These are phyloP conservation scores for Boletus austroedulis DNA, from an alignment of 1,284 basidiomycete species.

Conservation along the genomic window DNA sequence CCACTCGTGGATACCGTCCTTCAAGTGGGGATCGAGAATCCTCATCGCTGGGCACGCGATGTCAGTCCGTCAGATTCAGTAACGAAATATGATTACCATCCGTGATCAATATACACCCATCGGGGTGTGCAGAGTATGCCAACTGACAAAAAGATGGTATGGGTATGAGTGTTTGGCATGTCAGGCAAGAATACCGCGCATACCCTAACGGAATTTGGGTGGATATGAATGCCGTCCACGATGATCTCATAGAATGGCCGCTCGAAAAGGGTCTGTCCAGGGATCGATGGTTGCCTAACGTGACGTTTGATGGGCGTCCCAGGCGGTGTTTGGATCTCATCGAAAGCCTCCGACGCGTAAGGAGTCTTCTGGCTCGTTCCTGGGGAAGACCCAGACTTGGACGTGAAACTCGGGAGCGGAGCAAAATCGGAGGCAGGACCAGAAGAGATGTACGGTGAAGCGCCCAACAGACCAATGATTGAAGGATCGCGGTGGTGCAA, in stretches of 20 bases:
- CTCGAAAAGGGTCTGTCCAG: constrained; percentile 46
- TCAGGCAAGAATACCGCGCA: constrained; percentile 24
- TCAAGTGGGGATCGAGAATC: constrained; percentile 80
- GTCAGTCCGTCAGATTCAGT: background rate
- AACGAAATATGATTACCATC: constrained; percentile 55
- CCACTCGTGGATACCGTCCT: constrained; percentile 86
- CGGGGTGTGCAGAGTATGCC: constrained; percentile 78
- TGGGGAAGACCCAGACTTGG: constrained; percentile 6
- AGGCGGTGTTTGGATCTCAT: constrained; percentile 59
- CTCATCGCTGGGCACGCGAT: constrained; percentile 61
- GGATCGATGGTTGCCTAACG: constrained; percentile 30
- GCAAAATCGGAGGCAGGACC: constrained; percentile 32
- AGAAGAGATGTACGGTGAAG: constrained; percentile 60
- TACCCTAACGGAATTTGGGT: constrained; percentile 85
- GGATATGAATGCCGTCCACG: constrained; percentile 87
- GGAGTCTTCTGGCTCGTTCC: constrained; percentile 14
- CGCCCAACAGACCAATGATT: constrained; percentile 84
- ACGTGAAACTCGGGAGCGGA: constrained; percentile 24
- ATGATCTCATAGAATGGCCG: constrained; percentile 87
- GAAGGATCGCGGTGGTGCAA: constrained; percentile 82
- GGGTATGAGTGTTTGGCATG: constrained; percentile 4
- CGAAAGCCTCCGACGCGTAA: constrained; percentile 58
- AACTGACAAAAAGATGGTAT: constrained; percentile 53
- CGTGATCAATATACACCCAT: constrained; percentile 84
- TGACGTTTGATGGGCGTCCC: constrained; percentile 45